phyloP scores from a whole-genome alignment of 2,329 filamentous ascomycete species.

The Lasiodiplodia hormozganensis region DNA sequence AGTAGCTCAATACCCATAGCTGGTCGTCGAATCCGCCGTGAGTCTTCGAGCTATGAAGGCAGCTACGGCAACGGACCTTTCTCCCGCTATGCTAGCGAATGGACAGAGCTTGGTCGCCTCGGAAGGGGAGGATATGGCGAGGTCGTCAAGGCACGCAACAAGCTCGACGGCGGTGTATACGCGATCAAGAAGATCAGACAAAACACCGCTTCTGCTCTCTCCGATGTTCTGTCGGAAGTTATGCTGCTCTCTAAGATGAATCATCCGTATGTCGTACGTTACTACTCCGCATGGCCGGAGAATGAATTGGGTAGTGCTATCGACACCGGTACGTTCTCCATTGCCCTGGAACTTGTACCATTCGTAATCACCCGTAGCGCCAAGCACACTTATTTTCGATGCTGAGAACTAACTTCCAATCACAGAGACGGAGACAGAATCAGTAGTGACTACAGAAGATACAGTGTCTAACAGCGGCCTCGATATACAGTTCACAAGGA shows the following conservation, averaged over 20 bases:
- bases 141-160: constrained; percentile 93
- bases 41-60: constrained; percentile 43
- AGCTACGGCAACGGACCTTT: constrained; percentile 48
- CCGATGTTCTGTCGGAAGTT: constrained; percentile 84
- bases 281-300: constrained; percentile 96
- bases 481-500: constrained; percentile 63
- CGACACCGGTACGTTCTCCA: constrained; percentile 23
- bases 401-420: constrained; percentile 38
- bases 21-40: constrained; percentile 43
- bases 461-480: constrained; percentile 32
- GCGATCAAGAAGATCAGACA: constrained; percentile 97
- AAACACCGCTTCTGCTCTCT: constrained; percentile 74
- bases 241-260: constrained; percentile 90
- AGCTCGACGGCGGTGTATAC: constrained; percentile 90
- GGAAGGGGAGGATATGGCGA: constrained; percentile 96
- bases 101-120: constrained; percentile 85
- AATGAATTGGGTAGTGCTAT: constrained; percentile 53
- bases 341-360: neutral
- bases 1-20: constrained; percentile 34
- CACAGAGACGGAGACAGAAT: constrained; percentile 42
- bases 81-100: constrained; percentile 87
- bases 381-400: neutral
- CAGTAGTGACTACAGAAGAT: constrained; percentile 40
- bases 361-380: neutral
- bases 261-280: constrained; percentile 86